Evolutionary conservation across 2,329 filamentous ascomycete species (phyloP), one percentile per base, ranked within the genome.

Genomic region (Acephala macrosclerotiorum): DNA sequence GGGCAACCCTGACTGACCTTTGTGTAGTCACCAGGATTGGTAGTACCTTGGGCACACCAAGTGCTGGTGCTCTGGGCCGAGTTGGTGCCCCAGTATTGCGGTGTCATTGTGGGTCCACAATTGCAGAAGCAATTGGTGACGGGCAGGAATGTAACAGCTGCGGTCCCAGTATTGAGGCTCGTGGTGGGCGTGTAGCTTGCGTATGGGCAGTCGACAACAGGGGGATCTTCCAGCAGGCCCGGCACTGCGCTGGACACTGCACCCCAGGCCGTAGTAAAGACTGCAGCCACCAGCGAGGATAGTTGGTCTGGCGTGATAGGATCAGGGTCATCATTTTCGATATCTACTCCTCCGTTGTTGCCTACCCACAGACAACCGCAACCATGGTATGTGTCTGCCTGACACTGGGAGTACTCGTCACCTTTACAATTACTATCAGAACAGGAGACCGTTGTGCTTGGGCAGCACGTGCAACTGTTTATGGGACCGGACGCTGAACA

Each of bases 401-500:
- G 45, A 36, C 57, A 59, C 38, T 59, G 35, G 57, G 57, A 59
- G 57, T 42, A 59, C n/a, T 45, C 57, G 38, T 59, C 57, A 12
- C 57, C 57, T 18, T 59, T 60, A 36, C 58, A 60, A 49, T 60
- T 53, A 40, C n/a, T 60, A 40, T 60, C 45, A 18, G 58, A 60
- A 40, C 58, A 60, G 42, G 45, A 60, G 5, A 53, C 35, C 40
- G 58, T 53, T 36, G 58, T 60, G 45, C 45, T 53, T 60, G 58
- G 58, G 45, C 58, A 60, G 58, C 58, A 60, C 20, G 58, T 60
- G 58, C 58, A 60, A 20, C 58, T 42, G 33, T 60, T 60, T 38
- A 60, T 60, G 20, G 40, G 36, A 51, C 58, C 58, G 20, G 29
- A 33, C 26, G 58, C 40, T 6, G 22, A 51, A 60, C 58, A 60